These are phyloP conservation scores for Lepidium campestre DNA, from an alignment of 441 rosid genomes.

Conservation along the genomic window DNA sequence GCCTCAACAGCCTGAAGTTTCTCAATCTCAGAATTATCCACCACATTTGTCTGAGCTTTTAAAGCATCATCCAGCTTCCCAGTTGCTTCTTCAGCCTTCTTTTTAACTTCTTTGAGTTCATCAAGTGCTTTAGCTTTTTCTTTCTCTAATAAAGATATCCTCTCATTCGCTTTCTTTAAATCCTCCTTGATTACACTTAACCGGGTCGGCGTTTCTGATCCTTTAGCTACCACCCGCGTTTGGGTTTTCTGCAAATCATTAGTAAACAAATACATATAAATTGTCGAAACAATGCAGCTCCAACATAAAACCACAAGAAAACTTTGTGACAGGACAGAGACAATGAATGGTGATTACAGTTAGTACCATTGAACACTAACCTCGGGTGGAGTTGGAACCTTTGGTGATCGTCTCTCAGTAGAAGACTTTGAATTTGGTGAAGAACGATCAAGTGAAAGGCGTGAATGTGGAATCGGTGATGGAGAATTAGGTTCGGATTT, in stretches of 20 bases:
- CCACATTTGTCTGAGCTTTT: conserved; percentile 71
- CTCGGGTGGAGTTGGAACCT: conserved; percentile 58
- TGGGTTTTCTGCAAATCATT: conserved; percentile 49
- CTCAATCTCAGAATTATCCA: conserved; percentile 75
- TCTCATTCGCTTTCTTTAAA: conserved; percentile 81
- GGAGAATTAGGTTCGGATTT: conserved; percentile 61
- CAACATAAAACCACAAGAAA: not conserved
- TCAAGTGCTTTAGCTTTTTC: conserved; percentile 64
- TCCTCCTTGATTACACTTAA: conserved; percentile 68
- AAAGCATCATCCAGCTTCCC: conserved; percentile 73
- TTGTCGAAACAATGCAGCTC: not conserved
- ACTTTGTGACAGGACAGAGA: not conserved
- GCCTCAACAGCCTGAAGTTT: conserved; percentile 81
- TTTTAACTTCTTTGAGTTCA: conserved; percentile 69
- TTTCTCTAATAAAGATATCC: conserved; percentile 52
- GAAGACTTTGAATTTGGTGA: conserved; percentile 54
- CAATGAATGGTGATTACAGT: not conserved
- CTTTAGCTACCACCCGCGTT: conserved; percentile 41
- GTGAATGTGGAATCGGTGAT: conserved; percentile 50
- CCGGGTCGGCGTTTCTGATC: conserved; percentile 56
- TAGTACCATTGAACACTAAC: conserved; percentile 21
- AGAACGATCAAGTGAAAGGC: conserved; percentile 52
- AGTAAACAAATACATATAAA: not conserved
- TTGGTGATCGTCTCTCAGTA: conserved; percentile 57
- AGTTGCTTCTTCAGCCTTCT: conserved; percentile 55